A percentile compares a stretch with the other conserved stretches of the same genome.
Evolutionary conservation across 352 stramenopile species (phyloP).

Genomic region (Blastocystis hominis): DNA sequence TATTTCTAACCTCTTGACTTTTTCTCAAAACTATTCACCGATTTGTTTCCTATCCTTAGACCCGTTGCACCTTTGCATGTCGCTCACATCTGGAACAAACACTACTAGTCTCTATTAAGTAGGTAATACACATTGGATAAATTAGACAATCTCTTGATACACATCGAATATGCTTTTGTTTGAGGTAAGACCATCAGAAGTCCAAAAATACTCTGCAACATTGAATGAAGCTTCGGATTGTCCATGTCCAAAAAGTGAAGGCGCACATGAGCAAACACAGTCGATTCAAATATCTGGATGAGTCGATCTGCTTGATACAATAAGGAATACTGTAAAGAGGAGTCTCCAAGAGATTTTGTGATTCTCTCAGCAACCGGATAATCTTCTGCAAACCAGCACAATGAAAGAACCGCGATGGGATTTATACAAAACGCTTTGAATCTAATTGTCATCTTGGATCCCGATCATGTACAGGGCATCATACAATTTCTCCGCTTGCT

Average conservation of each 20-base stretch:
- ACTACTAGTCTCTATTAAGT: neutral
- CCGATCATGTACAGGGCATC: conserved; percentile 69
- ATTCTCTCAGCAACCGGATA: conserved; percentile 90
- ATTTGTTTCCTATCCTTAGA: neutral
- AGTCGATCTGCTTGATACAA: conserved; percentile 98
- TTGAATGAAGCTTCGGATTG: conserved; percentile 79
- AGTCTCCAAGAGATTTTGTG: conserved; percentile 85
- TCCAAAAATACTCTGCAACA: conserved; percentile 92
- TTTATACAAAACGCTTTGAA: conserved; percentile 91
- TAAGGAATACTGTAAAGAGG: conserved; percentile 90
- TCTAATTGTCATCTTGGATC: neutral
- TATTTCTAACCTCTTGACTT: neutral
- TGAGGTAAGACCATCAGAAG: conserved; percentile 92
- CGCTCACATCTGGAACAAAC: too few species aligned
- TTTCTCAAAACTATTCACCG: neutral
- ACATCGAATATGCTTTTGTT: conserved; percentile 66
- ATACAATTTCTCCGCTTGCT: conserved; percentile 69
- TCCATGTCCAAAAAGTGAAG: conserved; percentile 92
- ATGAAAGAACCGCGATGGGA: conserved; percentile 74
- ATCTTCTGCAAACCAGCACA: conserved; percentile 91
- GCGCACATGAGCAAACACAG: conserved; percentile 93
- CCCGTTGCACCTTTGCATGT: neutral
- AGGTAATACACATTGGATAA: neutral
- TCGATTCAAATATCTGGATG: conserved; percentile 93
- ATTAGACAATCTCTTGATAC: conserved; percentile 29